Conservation (phyloP, 306 rosid genomes). For the Myrica gale region DNA sequence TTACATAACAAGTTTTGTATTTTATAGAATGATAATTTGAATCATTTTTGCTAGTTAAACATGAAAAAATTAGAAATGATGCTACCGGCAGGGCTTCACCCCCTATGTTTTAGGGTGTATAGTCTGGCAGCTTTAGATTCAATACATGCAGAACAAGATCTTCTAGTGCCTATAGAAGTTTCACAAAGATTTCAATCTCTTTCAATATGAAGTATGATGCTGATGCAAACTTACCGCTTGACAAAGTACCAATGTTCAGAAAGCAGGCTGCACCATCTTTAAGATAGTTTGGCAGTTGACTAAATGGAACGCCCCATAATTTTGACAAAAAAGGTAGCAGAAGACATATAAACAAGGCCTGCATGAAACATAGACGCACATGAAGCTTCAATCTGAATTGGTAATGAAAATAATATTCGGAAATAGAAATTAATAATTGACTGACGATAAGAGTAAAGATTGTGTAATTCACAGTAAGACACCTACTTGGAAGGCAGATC, state of each 20-base stretch:
- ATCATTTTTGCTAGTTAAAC: background rate
- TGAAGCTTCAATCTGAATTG: conserved; percentile 20
- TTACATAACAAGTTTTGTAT: no score
- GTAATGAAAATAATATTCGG: background rate
- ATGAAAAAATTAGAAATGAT: background rate
- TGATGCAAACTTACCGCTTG: conserved; percentile 50
- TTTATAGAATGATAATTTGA: background rate
- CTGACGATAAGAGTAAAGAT: conserved; percentile 9
- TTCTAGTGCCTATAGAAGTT: background rate
- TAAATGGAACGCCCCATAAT: conserved; percentile 85
- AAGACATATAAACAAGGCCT: conserved; percentile 76
- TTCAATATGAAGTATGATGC: background rate
- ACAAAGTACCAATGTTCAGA: conserved; percentile 60
- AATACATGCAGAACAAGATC: background rate
- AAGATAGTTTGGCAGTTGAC: conserved; percentile 74
- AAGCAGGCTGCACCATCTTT: conserved; percentile 92
- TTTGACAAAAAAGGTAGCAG: conserved; percentile 83
- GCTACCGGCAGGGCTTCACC: background rate
- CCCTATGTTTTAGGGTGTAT: background rate
- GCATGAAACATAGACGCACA: conserved; percentile 36
- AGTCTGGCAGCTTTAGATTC: background rate
- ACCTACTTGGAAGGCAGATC: conserved; percentile 89
- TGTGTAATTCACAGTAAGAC: conserved; percentile 12
- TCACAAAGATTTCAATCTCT: background rate
- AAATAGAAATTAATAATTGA: background rate